Percentiles rank a stretch among this genome's conserved stretches.
These are phyloP conservation scores for Globisporangium abappressorium DNA, from an alignment of 352 stramenopile genomes.

Conservation along the genomic window DNA sequence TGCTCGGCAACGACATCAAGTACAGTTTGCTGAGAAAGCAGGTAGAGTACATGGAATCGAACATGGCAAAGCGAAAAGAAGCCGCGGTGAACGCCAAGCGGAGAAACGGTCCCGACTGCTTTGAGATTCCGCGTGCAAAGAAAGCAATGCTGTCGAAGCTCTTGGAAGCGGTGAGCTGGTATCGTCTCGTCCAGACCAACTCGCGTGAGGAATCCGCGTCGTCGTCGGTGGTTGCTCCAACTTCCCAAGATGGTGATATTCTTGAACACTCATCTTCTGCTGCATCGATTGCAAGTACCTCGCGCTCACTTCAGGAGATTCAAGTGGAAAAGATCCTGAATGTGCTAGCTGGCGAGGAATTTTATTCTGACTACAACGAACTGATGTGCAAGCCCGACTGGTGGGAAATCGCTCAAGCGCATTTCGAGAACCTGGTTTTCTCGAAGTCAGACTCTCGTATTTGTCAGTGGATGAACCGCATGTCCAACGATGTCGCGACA, in stretches of 20 bases:
- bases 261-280: constrained; percentile 14
- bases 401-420: constrained; percentile 82
- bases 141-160: constrained; percentile 68
- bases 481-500: constrained; percentile 59
- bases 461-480: constrained; percentile 63
- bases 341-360: constrained; percentile 74
- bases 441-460: constrained; percentile 61
- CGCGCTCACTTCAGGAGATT: constrained; percentile 49
- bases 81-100: constrained; percentile 51
- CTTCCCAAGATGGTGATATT: constrained; percentile 6
- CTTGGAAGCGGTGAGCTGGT: constrained; percentile 83
- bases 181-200: constrained; percentile 80
- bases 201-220: constrained; percentile 60
- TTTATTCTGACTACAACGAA: constrained; percentile 81
- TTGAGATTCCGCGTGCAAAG: constrained; percentile 55
- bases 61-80: constrained; percentile 38
- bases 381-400: constrained; percentile 75
- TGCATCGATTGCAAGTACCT: constrained; percentile 19
- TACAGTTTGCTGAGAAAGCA: constrained; percentile 64
- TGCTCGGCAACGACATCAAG: constrained; percentile 79
- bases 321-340: constrained; percentile 76
- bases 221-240: constrained; percentile 35
- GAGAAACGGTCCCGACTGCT: constrained; percentile 64
- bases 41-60: constrained; percentile 45
- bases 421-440: constrained; percentile 87